Evolutionary conservation across 129 eudicot genomes (phyloP).

Genomic region (Dittrichia graveolens): DNA sequence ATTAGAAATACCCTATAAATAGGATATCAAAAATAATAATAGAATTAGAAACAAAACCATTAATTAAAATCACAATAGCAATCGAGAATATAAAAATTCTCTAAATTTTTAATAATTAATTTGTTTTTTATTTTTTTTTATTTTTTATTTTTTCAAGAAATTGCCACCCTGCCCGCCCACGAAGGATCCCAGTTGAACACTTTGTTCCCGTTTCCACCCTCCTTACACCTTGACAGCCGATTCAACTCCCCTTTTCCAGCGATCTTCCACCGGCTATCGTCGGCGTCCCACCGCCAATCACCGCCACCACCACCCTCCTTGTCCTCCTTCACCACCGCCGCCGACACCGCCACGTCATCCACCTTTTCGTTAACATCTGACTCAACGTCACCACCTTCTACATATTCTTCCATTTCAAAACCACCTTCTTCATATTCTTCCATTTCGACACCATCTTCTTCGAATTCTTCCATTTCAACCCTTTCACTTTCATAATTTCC

Average conservation of each 20-base stretch:
- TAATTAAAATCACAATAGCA: conserved; percentile 25
- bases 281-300: conserved; percentile 42
- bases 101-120: conserved; percentile 18
- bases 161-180: conserved; percentile 78
- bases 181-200: conserved; percentile 54
- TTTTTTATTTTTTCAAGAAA: conserved; percentile 41
- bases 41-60: conserved; percentile 3
- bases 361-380: background rate
- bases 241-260: conserved; percentile 41
- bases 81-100: conserved; percentile 17
- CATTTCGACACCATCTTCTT: conserved; percentile 6
- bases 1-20: conserved; percentile 42
- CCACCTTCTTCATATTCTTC: conserved; percentile 26
- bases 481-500: conserved; percentile 28
- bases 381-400: conserved; percentile 19
- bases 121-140: background rate
- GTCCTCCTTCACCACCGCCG: background rate
- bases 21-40: conserved; percentile 41
- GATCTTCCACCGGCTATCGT: conserved; percentile 33
- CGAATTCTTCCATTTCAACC: conserved; percentile 16
- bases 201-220: conserved; percentile 55
- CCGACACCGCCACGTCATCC: background rate
- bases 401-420: conserved; percentile 30
- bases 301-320: conserved; percentile 22
- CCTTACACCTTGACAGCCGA: conserved; percentile 66